Conservation (phyloP, 208 protist genomes). For the Endotrypanum monterogeii region DNA sequence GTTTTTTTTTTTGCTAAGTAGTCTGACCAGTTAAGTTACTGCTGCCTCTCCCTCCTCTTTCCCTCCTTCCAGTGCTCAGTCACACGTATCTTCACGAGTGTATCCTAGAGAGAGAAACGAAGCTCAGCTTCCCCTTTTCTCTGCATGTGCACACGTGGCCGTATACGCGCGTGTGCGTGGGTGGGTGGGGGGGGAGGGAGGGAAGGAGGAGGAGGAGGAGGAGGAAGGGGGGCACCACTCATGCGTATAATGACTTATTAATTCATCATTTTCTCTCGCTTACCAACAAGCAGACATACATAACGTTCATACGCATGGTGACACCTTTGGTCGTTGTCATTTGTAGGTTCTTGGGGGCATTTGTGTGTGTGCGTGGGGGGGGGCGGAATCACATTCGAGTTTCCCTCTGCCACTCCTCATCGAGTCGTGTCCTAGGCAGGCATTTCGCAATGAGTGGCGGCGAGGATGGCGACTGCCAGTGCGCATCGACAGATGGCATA, state of each 20-base stretch:
- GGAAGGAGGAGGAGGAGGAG: no score
- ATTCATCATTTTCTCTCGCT: background rate
- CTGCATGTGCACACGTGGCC: background rate
- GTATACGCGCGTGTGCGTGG: background rate
- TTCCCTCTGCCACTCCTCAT: background rate
- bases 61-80: no score
- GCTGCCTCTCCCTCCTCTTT: background rate
- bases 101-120: background rate
- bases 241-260: background rate
- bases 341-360: background rate
- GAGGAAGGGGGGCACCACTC: no score
- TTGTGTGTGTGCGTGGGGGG: background rate
- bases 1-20: background rate
- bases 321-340: background rate
- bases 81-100: background rate
- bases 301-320: background rate
- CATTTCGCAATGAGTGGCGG: background rate
- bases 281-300: background rate
- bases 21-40: conserved; percentile 4
- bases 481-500: background rate
- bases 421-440: no score
- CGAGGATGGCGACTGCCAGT: background rate
- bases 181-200: no score
- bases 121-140: background rate
- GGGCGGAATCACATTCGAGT: background rate